phyloP scores from a whole-genome alignment of 2,329 filamentous ascomycete genomes.

The Diaporthe sp. region DNA sequence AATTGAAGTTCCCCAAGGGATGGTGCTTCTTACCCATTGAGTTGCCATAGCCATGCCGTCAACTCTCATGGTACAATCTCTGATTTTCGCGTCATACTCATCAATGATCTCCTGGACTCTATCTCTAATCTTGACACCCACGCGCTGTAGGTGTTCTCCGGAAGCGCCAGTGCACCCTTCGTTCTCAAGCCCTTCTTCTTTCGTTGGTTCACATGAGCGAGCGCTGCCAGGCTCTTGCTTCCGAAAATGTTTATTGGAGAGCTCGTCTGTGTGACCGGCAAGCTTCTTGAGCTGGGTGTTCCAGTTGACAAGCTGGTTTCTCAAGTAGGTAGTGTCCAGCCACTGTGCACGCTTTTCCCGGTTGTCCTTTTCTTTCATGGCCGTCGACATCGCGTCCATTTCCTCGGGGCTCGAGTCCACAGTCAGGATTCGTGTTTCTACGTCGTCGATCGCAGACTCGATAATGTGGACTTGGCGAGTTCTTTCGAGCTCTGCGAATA shows the following conservation, averaged over 20 bases:
- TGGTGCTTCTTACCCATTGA: conserved; percentile 48
- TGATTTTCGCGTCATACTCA: conserved; percentile 50
- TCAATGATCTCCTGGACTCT: conserved; percentile 45
- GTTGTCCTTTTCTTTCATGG: conserved; percentile 35
- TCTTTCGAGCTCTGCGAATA: conserved; percentile 50
- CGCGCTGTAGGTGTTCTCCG: conserved; percentile 20
- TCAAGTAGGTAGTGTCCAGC: conserved; percentile 46
- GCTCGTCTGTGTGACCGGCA: conserved; percentile 38
- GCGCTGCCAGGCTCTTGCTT: not conserved
- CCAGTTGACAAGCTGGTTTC: conserved; percentile 47
- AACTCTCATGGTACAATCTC: conserved; percentile 51
- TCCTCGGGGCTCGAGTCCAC: conserved; percentile 39
- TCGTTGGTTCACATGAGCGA: not conserved
- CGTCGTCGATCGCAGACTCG: conserved; percentile 42
- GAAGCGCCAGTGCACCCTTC: not conserved
- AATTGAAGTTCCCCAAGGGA: not conserved
- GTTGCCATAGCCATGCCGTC: conserved; percentile 53
- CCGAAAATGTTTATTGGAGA: conserved; percentile 29
- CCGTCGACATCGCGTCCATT: conserved; percentile 8
- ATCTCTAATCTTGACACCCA: conserved; percentile 41
- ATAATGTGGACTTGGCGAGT: conserved; percentile 44
- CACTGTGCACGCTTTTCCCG: conserved; percentile 42
- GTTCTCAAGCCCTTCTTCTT: not conserved
- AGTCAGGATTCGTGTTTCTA: conserved; percentile 45
- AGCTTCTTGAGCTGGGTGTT: conserved; percentile 45